Base-by-base conservation (phyloP, 2,329 filamentous ascomycete species). In the Xylariaceae sp. region DNA sequence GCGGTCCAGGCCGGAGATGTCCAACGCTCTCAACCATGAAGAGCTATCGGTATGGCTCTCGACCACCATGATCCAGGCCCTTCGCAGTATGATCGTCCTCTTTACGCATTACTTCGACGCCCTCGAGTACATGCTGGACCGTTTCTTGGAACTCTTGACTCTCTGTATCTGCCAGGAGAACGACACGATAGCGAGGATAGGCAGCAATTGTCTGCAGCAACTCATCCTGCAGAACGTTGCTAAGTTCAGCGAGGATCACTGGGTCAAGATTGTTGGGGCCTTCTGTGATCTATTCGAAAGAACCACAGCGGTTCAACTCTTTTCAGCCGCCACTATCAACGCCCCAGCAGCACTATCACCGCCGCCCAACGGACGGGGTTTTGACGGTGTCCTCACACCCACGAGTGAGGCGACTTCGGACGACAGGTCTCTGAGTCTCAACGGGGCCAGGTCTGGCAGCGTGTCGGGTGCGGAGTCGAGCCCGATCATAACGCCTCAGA, bases 161-260 rank as follows among this genome's bases (percentile, higher is more conserved):
- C 74, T 98, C 9, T 99, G 92, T 56, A 98, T 99, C 43, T 96
- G 90, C 56, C 92, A 99, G 59, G 92, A 99, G 56, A 98, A 98
- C 50, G 92, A 99, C 53, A 99, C 93, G 0, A 90, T 98, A 45
- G 93, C 92, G 3, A 77, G 93, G 16, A 99, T 99, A 50, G 92
- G 92, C 33, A 96, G 90, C 65, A 98, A 98, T 56, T 98, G 93
- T 56, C 64, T 99, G 33, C 92, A 99, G 57, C 90, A 96, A 56
- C 67, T 99, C 28, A 95, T 99, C 38, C 60, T 98, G 27, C 90
- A 96, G 56, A 98, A 98, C 47, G 92, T 99, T 8, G 79, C 77
- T 40, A 96, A 96, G 56, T 95, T 98, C 60, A 77, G 73, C 15
- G 69, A 78, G 1, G 76, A 82, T 35, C 90, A 99, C 57, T 99